A percentile compares a stretch with the other conserved stretches of the same genome.
These are phyloP conservation scores for Hemisphaericaspora xylanilytica DNA, from an alignment of 1,139 yeast species.

Conservation along the genomic window DNA sequence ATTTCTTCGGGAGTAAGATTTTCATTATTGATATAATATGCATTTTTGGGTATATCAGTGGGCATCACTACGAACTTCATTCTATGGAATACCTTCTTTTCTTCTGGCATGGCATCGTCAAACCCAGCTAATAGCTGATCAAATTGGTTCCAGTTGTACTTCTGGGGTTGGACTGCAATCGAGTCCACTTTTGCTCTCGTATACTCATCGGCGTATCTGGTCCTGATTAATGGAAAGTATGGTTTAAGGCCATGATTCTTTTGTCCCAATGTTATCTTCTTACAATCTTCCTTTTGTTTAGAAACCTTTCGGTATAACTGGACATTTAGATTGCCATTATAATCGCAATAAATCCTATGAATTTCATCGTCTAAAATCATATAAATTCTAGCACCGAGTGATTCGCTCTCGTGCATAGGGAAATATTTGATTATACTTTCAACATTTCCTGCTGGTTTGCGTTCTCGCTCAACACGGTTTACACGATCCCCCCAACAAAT, in stretches of 20 bases:
- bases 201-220: conserved; percentile 72
- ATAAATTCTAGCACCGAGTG: conserved; percentile 61
- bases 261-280: conserved; percentile 23
- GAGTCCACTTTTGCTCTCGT: conserved; percentile 59
- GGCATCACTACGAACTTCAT: conserved; percentile 86
- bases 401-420: conserved; percentile 30
- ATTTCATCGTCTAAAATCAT: conserved; percentile 79
- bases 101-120: conserved; percentile 63
- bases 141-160: conserved; percentile 84
- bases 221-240: conserved; percentile 62
- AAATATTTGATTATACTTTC: conserved; percentile 45
- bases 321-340: conserved; percentile 67
- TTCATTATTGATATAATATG: conserved; percentile 54
- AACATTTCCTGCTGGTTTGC: conserved; percentile 57
- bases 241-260: conserved; percentile 14
- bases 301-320: conserved; percentile 55
- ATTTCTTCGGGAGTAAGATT: conserved; percentile 76
- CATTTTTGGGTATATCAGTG: conserved; percentile 60
- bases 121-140: conserved; percentile 92
- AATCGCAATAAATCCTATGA: conserved; percentile 75
- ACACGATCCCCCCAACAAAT: conserved; percentile 74
- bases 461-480: conserved; percentile 58
- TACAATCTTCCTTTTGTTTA: conserved; percentile 10
- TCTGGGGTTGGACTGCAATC: conserved; percentile 49
- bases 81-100: conserved; percentile 57